These are phyloP conservation scores for Graphilbum sp. DNA, from an alignment of 2,329 filamentous ascomycete genomes.

Conservation along the genomic window DNA sequence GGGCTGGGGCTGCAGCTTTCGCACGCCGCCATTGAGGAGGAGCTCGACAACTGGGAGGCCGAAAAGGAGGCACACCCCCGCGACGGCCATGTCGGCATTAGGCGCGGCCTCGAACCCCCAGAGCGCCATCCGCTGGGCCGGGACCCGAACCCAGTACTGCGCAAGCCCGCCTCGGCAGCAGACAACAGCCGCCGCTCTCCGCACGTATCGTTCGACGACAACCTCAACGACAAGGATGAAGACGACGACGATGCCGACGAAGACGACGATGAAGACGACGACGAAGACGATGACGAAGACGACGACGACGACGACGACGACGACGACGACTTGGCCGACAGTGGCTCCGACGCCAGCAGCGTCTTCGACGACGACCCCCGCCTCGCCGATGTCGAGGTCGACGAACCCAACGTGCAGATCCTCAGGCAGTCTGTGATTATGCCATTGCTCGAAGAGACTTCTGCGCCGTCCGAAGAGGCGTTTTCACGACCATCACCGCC, in stretches of 20 bases:
- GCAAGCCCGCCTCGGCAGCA: too few relatives aligned
- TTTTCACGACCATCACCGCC: slow-evolving; percentile 9
- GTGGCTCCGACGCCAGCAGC: slow-evolving; percentile 20
- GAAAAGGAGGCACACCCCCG: slow-evolving; percentile 5
- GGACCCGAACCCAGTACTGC: too few relatives aligned
- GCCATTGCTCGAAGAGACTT: slow-evolving; percentile 18
- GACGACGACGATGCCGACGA: too few relatives aligned
- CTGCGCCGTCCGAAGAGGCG: background rate
- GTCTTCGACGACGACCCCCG: slow-evolving; percentile 25
- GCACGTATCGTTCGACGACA: too few relatives aligned
- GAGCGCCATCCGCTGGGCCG: too few relatives aligned
- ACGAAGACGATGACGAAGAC: too few relatives aligned
- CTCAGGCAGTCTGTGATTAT: slow-evolving; percentile 25
- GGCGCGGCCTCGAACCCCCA: too few relatives aligned
- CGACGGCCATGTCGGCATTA: too few relatives aligned
- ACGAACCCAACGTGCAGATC: slow-evolving; percentile 28
- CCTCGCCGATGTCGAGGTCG: slow-evolving; percentile 17
- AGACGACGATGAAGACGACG: too few relatives aligned
- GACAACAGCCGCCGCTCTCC: too few relatives aligned
- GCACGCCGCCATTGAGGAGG: slow-evolving; percentile 12
- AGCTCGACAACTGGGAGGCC: background rate
- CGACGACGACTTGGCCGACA: slow-evolving; percentile 15
- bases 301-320: slow-evolving; percentile 14
- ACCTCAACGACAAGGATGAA: too few relatives aligned
- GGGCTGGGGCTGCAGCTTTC: slow-evolving; percentile 21